Conservation (phyloP, 495 filamentous ascomycete genomes). For the Haplographium delicatum region DNA sequence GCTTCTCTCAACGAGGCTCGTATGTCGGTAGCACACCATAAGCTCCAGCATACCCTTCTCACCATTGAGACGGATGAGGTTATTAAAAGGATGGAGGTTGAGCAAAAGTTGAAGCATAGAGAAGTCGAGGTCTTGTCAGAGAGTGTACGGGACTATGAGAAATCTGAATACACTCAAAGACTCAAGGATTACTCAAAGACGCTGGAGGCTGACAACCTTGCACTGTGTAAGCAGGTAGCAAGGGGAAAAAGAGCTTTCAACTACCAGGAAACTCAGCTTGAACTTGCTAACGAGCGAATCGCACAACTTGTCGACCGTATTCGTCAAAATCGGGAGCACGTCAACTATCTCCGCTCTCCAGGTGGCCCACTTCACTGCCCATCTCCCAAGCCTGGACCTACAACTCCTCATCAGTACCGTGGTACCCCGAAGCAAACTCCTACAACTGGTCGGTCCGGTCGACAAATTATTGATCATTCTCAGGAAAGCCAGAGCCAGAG, state of each 20-base stretch:
- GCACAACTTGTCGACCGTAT: constrained; percentile 75
- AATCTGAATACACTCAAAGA: constrained; percentile 46
- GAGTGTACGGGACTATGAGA: constrained; percentile 20
- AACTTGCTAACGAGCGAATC: constrained; percentile 61
- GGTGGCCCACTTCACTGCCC: constrained; percentile 49
- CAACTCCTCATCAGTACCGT: constrained; percentile 25
- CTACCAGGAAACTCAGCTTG: constrained; percentile 62
- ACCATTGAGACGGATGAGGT: constrained; percentile 82
- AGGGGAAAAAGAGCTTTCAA: constrained; percentile 70
- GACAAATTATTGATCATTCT: constrained; percentile 10
- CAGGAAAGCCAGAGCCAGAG: constrained; percentile 43
- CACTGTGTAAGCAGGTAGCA: constrained; percentile 57
- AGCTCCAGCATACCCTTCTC: constrained; percentile 83
- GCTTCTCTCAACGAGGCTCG: constrained; percentile 58
- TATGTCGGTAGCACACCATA: constrained; percentile 84
- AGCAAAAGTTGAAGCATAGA: constrained; percentile 85
- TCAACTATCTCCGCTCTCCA: constrained; percentile 59
- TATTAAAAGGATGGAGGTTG: constrained; percentile 80
- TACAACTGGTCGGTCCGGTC: constrained; percentile 30
- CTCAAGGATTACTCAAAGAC: constrained; percentile 48
- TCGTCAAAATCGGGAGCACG: constrained; percentile 77
- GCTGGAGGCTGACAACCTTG: constrained; percentile 58
- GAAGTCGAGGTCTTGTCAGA: constrained; percentile 81
- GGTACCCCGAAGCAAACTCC: constrained; percentile 33
- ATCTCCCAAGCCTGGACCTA: constrained; percentile 20